phyloP scores from a whole-genome alignment of 345 rosid genomes.

The Brassica nigra region DNA sequence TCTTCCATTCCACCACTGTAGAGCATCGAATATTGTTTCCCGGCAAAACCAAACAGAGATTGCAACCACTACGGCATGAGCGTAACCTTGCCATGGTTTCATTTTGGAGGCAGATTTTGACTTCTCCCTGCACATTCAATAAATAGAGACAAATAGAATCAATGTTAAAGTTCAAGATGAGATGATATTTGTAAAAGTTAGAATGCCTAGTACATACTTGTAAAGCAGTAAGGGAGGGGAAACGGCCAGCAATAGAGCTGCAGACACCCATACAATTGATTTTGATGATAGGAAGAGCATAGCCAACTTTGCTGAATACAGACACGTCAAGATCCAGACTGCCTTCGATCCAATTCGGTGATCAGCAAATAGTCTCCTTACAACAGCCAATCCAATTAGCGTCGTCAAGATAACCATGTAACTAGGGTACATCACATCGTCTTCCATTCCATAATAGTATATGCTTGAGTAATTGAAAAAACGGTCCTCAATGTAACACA shows the following conservation, averaged over 20 bases:
- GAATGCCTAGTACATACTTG: constrained; percentile 55
- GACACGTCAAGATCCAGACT: constrained; percentile 89
- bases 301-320: constrained; percentile 87
- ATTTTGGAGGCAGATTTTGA: constrained; percentile 79
- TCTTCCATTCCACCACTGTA: constrained; percentile 97
- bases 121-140: constrained; percentile 69
- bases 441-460: constrained; percentile 88
- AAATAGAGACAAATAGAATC: not conserved
- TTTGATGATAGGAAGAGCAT: constrained; percentile 88
- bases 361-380: constrained; percentile 75
- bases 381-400: constrained; percentile 77
- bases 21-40: constrained; percentile 93
- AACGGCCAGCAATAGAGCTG: constrained; percentile 78
- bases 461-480: constrained; percentile 87
- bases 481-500: constrained; percentile 84
- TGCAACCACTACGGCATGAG: constrained; percentile 80
- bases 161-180: constrained; percentile 10
- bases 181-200: not conserved
- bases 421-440: constrained; percentile 98
- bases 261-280: constrained; percentile 85
- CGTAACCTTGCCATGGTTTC: constrained; percentile 98
- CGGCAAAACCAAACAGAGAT: constrained; percentile 93
- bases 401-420: constrained; percentile 95
- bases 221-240: constrained; percentile 93
- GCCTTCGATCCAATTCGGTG: constrained; percentile 78